Evolutionary conservation across 2,329 filamentous ascomycete genomes (phyloP).

Genomic region (Anisogramma anomala): DNA sequence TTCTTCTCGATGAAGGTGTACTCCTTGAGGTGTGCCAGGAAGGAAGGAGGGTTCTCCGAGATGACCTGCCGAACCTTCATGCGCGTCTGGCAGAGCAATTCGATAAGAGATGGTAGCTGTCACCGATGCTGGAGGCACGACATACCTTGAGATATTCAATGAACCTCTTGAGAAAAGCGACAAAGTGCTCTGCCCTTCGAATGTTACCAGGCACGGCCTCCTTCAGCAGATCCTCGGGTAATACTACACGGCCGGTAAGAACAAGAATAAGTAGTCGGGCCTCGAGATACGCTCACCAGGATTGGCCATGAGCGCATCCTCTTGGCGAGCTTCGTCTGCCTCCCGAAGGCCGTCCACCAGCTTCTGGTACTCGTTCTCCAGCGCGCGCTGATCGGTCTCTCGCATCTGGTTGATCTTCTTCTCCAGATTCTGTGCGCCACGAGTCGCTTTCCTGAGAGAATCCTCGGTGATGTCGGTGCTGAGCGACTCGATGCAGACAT

Average conservation of each 20-base stretch:
- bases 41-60: conserved; percentile 90
- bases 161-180: conserved; percentile 88
- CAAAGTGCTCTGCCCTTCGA: conserved; percentile 86
- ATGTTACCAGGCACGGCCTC: conserved; percentile 97
- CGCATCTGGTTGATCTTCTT: conserved; percentile 90
- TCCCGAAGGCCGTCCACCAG: conserved; percentile 83
- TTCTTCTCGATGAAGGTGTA: conserved; percentile 98
- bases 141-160: conserved; percentile 82
- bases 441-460: conserved; percentile 77
- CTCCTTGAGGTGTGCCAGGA: conserved; percentile 84
- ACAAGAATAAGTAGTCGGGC: background rate
- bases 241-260: conserved; percentile 32
- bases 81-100: conserved; percentile 50
- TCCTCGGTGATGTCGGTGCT: conserved; percentile 97
- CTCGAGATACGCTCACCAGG: conserved; percentile 37
- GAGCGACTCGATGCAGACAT: conserved; percentile 94
- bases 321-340: conserved; percentile 77
- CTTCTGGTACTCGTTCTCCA: conserved; percentile 92
- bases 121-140: conserved; percentile 8
- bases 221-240: conserved; percentile 87
- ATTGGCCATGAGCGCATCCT: conserved; percentile 96
- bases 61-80: conserved; percentile 99
- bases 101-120: background rate
- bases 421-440: conserved; percentile 84
- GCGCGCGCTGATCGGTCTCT: conserved; percentile 83